Base-by-base conservation (phyloP, 1,139 yeast genomes). In the Candida sanyaensis region DNA sequence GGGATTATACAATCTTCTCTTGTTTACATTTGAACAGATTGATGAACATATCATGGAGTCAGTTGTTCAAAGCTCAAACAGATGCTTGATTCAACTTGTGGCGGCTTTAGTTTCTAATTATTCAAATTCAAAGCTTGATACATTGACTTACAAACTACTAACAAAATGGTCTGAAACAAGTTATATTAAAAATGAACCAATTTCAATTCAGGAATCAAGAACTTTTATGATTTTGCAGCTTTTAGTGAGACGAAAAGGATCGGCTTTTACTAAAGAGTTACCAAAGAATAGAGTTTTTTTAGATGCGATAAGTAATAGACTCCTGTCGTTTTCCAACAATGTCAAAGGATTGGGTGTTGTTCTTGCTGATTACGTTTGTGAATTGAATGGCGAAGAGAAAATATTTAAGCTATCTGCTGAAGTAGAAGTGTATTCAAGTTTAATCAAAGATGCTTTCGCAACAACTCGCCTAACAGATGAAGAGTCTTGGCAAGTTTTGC, bases 341-440 rank as follows among this genome's bases (percentile, higher is more conserved):
- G 72, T 77, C 3, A 70, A 80, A 44, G 52, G 66, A 1, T 62
- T 78, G 43, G 85, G 80, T 0, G 71, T 78, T 12, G 57, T 74
- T 2, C 57, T 80, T 36, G 82, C 83, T 0, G 80, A 80, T 54
- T 64, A 65, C 45, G 55, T 77, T 2, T 76, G 81, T 51, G 66
- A 61, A 23, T 50, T 65, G 27, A 65, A 70, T 8, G 64, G 62
- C 0, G 64, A 61, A 41, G 66, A 56, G 26, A 62, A 53, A 39
- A 73, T 77, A 2, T 81, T 81, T 57, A 69, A 68, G n/a, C 56
- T 68, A n/a, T 58, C 59, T 26, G 26, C 37, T n/a, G 49, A 41
- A 6, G 30, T 44, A 6, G 46, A 48, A 24, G 27, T 34, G 3
- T 52, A 47, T 41, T 48, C 45, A 2, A 45, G 47, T 46, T 52